A percentile compares a stretch with the other conserved stretches of the same genome.
phyloP scores from a whole-genome alignment of 2,329 filamentous ascomycete genomes.

The Sphaerulina vaccinii region DNA sequence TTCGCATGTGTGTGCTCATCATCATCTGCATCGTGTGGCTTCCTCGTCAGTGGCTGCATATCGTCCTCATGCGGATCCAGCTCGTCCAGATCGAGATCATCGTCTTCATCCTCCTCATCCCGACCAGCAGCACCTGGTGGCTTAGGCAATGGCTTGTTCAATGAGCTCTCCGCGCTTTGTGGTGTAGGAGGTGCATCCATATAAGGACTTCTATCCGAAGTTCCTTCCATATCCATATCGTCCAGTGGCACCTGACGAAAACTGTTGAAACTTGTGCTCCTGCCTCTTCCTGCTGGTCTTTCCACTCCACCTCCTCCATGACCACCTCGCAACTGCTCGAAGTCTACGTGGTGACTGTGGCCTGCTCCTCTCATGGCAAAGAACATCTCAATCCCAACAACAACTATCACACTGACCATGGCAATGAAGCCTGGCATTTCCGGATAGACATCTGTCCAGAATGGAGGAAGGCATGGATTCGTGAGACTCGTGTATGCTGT shows the following conservation, averaged over 20 bases:
- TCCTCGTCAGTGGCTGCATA: constrained; percentile 28
- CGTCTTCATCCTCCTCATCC: constrained; percentile 16
- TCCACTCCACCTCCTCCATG: constrained; percentile 18
- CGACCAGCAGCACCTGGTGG: constrained; percentile 19
- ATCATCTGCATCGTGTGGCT: constrained; percentile 15
- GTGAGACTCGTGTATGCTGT: constrained; percentile 62
- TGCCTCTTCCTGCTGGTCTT: constrained; percentile 17
- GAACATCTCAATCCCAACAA: constrained; percentile 85
- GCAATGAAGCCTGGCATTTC: constrained; percentile 79
- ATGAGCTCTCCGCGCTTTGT: constrained; percentile 10
- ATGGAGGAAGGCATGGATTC: constrained; percentile 67
- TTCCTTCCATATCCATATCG: constrained; percentile 17
- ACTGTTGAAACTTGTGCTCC: constrained; percentile 29
- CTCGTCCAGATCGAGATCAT: constrained; percentile 39
- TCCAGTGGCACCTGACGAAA: constrained; percentile 31
- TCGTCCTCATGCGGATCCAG: constrained; percentile 31
- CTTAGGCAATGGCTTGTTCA: constrained; percentile 37
- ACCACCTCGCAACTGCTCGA: constrained; percentile 31
- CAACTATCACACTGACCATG: constrained; percentile 77
- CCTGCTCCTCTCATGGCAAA: constrained; percentile 69
- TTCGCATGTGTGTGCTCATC: constrained; percentile 20
- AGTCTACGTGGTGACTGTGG: constrained; percentile 54
- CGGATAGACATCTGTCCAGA: constrained; percentile 76
- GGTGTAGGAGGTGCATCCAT: constrained; percentile 21
- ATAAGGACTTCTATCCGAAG: constrained; percentile 24